phyloP scores from a whole-genome alignment of 192 early-diverging fungal species.

The Coemansia sp. region DNA sequence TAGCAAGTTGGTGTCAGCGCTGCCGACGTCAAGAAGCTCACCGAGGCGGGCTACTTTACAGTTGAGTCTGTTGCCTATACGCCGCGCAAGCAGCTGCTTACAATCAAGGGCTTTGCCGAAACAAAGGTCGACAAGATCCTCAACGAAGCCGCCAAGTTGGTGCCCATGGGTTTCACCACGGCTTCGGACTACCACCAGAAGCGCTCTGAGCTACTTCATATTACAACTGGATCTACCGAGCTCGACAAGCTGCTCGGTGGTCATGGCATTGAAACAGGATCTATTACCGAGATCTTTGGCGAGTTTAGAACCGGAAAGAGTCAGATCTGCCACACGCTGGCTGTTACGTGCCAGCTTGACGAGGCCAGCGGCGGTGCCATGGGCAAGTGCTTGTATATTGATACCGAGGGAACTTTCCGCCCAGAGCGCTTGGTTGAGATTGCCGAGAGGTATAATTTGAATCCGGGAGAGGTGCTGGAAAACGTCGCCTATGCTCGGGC shows the following conservation, averaged over 20 bases:
- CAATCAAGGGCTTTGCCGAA: slow-evolving; percentile 94
- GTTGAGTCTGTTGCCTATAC: slow-evolving; percentile 94
- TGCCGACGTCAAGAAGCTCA: slow-evolving; percentile 80
- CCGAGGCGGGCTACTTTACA: slow-evolving; percentile 82
- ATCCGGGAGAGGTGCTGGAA: slow-evolving; percentile 84
- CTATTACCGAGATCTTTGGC: slow-evolving; percentile 97
- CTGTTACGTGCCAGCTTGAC: slow-evolving; percentile 95
- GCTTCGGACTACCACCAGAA: slow-evolving; percentile 87
- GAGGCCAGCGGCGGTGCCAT: slow-evolving; percentile 85
- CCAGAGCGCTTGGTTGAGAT: slow-evolving; percentile 83
- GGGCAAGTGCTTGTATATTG: slow-evolving; percentile 95
- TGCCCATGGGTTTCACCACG: slow-evolving; percentile 94
- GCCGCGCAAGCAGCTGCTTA: slow-evolving; percentile 79
- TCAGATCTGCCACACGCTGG: slow-evolving; percentile 93
- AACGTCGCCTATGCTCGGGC: slow-evolving; percentile 94
- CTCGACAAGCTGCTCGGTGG: slow-evolving; percentile 91
- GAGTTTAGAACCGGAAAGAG: slow-evolving; percentile 98
- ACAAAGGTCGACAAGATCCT: slow-evolving; percentile 94
- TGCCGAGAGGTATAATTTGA: slow-evolving; percentile 79
- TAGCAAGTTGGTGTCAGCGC: slow-evolving; percentile 68
- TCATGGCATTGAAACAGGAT: slow-evolving; percentile 89
- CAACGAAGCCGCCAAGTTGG: slow-evolving; percentile 85
- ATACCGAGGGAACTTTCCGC: slow-evolving; percentile 96
- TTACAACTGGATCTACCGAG: slow-evolving; percentile 88
- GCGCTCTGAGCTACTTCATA: slow-evolving; percentile 73